phyloP scores from a whole-genome alignment of 2,329 filamentous ascomycete genomes.

The Trichoderma citrinoviride region DNA sequence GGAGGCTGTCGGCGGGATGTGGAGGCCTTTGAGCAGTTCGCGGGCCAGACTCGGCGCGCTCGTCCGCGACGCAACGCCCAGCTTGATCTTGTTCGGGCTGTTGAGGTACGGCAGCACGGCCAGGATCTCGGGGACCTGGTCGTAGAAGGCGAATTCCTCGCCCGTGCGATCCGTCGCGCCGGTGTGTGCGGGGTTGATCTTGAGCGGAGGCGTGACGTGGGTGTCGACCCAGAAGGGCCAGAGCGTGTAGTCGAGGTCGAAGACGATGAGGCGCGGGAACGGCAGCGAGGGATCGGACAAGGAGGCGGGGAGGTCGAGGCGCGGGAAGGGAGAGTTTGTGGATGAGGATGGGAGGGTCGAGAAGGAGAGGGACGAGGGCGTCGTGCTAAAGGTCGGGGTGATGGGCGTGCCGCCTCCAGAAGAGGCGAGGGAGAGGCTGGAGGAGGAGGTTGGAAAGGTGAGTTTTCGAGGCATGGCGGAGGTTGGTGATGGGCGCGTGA shows the following conservation, averaged over 20 bases:
- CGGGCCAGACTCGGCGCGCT: slow-evolving; percentile 74
- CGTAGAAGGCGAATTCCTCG: slow-evolving; percentile 69
- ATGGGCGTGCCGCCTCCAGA: slow-evolving; percentile 25
- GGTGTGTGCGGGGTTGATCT: slow-evolving; percentile 43
- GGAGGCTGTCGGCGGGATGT: slow-evolving; percentile 45
- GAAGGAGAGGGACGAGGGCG: background rate
- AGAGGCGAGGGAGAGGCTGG: slow-evolving; percentile 25
- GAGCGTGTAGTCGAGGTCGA: slow-evolving; percentile 97
- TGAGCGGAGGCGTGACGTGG: slow-evolving; percentile 74
- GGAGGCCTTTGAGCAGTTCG: slow-evolving; percentile 74
- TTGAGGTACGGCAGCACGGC: slow-evolving; percentile 48
- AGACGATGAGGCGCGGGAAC: slow-evolving; percentile 79
- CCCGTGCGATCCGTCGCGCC: slow-evolving; percentile 54
- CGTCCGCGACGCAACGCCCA: slow-evolving; percentile 80
- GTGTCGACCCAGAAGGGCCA: slow-evolving; percentile 99
- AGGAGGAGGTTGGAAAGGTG: slow-evolving; percentile 22
- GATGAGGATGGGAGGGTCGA: slow-evolving; percentile 8
- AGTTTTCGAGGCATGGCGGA: slow-evolving; percentile 14
- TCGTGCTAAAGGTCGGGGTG: slow-evolving; percentile 36
- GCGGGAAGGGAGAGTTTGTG: slow-evolving; percentile 12
- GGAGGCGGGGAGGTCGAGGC: slow-evolving; percentile 38
- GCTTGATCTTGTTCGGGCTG: slow-evolving; percentile 34
- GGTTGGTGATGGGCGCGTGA: background rate
- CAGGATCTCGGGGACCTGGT: slow-evolving; percentile 65
- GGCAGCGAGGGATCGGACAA: slow-evolving; percentile 57